Percentiles rank a stretch among this genome's conserved stretches.
phyloP scores from a whole-genome alignment of 1,284 basidiomycete species.

The Fomitiporia mediterranea region DNA sequence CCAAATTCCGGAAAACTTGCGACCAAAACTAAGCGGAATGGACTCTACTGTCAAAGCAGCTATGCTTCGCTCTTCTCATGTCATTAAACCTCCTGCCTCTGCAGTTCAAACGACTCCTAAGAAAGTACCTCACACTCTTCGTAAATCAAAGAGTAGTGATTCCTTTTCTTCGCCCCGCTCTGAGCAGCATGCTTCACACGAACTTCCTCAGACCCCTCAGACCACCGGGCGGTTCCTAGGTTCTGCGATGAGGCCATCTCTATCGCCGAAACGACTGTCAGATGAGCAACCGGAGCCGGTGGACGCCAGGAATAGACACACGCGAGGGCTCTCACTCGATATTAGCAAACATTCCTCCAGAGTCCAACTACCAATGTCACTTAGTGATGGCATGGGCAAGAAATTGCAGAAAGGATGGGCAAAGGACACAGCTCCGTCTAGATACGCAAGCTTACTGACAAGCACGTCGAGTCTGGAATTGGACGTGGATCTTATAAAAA shows the following conservation, averaged over 20 bases:
- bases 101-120: constrained; percentile 29
- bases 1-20: constrained; percentile 73
- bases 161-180: constrained; percentile 52
- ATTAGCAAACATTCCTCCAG: constrained; percentile 41
- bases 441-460: constrained; percentile 59
- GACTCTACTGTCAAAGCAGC: constrained; percentile 80
- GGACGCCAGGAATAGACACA: constrained; percentile 32
- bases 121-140: constrained; percentile 37
- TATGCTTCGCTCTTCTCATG: constrained; percentile 83
- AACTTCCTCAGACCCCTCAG: constrained; percentile 37
- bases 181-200: constrained; percentile 32
- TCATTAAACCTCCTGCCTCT: constrained; percentile 45
- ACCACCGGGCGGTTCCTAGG: constrained; percentile 30
- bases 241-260: constrained; percentile 18
- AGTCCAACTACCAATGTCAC: constrained; percentile 43
- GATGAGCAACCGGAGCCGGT: constrained; percentile 24
- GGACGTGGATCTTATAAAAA: constrained; percentile 74
- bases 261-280: constrained; percentile 12
- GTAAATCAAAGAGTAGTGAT: constrained; percentile 67
- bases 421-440: constrained; percentile 46
- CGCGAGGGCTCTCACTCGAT: constrained; percentile 53
- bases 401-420: constrained; percentile 33
- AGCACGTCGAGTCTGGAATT: constrained; percentile 62
- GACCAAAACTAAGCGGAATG: constrained; percentile 74
- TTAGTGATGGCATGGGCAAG: constrained; percentile 29